phyloP scores from a whole-genome alignment of 371 early-diverging fungal species.

The Mucor circinelloides region DNA sequence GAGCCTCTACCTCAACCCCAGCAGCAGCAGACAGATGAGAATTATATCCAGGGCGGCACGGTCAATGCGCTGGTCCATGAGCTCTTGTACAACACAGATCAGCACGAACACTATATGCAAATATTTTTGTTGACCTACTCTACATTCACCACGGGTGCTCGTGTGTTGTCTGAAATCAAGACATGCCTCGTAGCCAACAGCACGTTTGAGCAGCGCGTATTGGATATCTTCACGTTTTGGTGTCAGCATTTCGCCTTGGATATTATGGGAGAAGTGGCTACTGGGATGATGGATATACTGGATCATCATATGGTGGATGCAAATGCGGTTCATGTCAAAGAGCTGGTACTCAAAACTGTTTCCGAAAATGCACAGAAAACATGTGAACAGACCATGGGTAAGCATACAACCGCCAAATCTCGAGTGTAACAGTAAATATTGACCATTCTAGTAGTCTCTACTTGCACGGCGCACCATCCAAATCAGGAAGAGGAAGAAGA shows the following conservation, averaged over 20 bases:
- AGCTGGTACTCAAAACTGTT: conserved; percentile 34
- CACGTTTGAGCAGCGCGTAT: neutral
- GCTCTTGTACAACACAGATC: conserved; percentile 42
- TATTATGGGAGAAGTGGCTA: conserved; percentile 48
- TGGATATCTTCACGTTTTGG: conserved; percentile 36
- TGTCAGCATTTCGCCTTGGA: conserved; percentile 33
- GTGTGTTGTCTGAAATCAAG: conserved; percentile 58
- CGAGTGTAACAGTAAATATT: neutral
- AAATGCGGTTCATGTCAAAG: conserved; percentile 16
- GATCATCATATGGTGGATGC: conserved; percentile 12
- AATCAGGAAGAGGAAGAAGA: neutral
- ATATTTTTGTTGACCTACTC: conserved; percentile 66
- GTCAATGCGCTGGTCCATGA: conserved; percentile 70
- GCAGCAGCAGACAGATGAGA: neutral
- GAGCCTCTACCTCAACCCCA: neutral
- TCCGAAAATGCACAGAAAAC: conserved; percentile 28
- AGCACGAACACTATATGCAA: conserved; percentile 22
- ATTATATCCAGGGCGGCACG: conserved; percentile 55
- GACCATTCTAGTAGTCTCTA: neutral
- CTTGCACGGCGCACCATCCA: neutral
- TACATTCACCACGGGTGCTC: conserved; percentile 54
- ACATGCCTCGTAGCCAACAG: conserved; percentile 15
- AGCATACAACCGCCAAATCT: too few relatives aligned
- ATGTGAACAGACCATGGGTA: conserved; percentile 6
- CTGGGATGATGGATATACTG: conserved; percentile 40